Conservation (phyloP, 2,329 filamentous ascomycete genomes). For the Microsporum canis region DNA sequence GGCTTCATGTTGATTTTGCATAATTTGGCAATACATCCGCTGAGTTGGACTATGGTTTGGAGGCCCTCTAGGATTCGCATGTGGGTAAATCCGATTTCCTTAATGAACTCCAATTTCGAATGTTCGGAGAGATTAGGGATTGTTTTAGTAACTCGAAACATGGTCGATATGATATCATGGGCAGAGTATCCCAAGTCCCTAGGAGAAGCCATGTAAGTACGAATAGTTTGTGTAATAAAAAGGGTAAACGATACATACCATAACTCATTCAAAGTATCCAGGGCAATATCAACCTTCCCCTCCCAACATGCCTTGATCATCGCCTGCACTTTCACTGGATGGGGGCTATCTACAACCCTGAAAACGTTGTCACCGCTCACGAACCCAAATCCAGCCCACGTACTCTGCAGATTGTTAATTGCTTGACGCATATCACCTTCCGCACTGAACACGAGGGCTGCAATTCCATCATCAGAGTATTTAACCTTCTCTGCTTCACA, state of each 20-base stretch:
- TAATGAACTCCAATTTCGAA: slow-evolving; percentile 92
- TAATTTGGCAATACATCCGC: slow-evolving; percentile 79
- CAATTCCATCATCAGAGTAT: slow-evolving; percentile 84
- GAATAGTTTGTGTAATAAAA: not conserved
- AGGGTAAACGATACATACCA: slow-evolving; percentile 44
- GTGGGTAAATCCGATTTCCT: slow-evolving; percentile 96
- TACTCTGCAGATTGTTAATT: slow-evolving; percentile 96
- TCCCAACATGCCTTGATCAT: slow-evolving; percentile 98
- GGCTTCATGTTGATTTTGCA: slow-evolving; percentile 97
- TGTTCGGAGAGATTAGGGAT: slow-evolving; percentile 87
- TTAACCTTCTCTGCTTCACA: slow-evolving; percentile 84
- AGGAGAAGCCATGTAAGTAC: slow-evolving; percentile 6
- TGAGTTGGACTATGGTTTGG: slow-evolving; percentile 85
- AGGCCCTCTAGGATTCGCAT: slow-evolving; percentile 99
- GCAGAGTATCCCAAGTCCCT: slow-evolving; percentile 86
- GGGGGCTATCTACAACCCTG: slow-evolving; percentile 90
- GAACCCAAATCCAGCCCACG: slow-evolving; percentile 84
- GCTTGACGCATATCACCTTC: slow-evolving; percentile 98
- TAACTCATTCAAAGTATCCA: slow-evolving; percentile 77
- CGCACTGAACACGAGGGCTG: slow-evolving; percentile 91
- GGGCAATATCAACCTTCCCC: slow-evolving; percentile 73
- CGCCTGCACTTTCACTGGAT: slow-evolving; percentile 95
- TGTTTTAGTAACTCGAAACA: slow-evolving; percentile 97
- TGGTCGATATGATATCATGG: slow-evolving; percentile 97
- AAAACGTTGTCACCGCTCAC: slow-evolving; percentile 98